A percentile compares a stretch with the other conserved stretches of the same genome.
phyloP scores from a whole-genome alignment of 495 filamentous ascomycete species.

The Penicillium daleae region DNA sequence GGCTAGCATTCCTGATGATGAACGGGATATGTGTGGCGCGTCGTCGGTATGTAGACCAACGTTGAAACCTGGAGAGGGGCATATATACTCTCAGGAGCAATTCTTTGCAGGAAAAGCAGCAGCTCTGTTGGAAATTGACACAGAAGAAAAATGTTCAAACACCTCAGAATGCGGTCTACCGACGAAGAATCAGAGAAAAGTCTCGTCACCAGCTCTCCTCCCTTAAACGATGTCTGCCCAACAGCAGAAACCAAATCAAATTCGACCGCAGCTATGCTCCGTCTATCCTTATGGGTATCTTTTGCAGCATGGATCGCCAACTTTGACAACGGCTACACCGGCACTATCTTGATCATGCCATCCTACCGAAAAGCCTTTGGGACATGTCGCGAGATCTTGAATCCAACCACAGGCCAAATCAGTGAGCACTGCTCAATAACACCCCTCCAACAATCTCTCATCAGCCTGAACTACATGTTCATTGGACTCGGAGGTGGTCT shows the following conservation, averaged over 20 bases:
- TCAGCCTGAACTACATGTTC: conserved; percentile 35
- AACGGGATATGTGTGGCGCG: conserved; percentile 20
- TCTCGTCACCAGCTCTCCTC: background rate
- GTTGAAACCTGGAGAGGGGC: background rate
- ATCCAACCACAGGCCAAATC: conserved; percentile 13
- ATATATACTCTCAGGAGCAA: conserved; percentile 6
- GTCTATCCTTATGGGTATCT: conserved; percentile 29
- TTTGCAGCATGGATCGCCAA: conserved; percentile 34
- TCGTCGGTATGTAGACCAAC: conserved; percentile 23
- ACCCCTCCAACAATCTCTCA: conserved; percentile 35
- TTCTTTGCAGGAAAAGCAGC: background rate
- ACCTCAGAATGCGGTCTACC: conserved; percentile 5
- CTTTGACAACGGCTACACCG: conserved; percentile 34
- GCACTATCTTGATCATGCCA: conserved; percentile 33
- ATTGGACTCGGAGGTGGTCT: conserved; percentile 31
- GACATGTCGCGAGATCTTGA: conserved; percentile 22
- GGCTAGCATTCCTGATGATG: conserved; percentile 26
- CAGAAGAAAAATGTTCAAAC: too few relatives aligned
- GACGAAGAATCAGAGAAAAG: conserved; percentile 9
- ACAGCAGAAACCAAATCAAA: background rate
- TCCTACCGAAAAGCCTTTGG: conserved; percentile 32
- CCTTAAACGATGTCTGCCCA: background rate
- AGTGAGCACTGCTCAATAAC: conserved; percentile 27
- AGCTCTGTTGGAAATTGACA: too few relatives aligned
- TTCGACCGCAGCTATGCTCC: conserved; percentile 28